A percentile compares a stretch with the other conserved stretches of the same genome.
phyloP scores from a whole-genome alignment of 805 yeast genomes.

The Saccharomycopsis olivae region DNA sequence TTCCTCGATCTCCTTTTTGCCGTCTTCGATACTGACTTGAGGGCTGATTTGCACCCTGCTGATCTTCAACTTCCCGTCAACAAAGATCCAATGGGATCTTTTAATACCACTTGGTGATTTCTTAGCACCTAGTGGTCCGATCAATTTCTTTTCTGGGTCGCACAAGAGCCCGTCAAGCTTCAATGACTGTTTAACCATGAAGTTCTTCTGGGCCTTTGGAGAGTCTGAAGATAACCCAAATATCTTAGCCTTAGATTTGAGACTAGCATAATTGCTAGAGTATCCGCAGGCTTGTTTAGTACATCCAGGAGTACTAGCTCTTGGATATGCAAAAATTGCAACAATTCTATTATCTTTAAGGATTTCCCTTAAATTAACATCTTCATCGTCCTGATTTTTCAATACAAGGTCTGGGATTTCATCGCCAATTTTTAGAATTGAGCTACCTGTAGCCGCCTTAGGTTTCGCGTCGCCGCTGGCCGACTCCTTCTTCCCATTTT shows the following conservation, averaged over 20 bases:
- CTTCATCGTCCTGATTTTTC: constrained; percentile 59
- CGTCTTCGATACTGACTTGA: constrained; percentile 48
- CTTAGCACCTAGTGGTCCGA: constrained; percentile 72
- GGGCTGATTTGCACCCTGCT: constrained; percentile 36
- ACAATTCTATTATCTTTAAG: constrained; percentile 34
- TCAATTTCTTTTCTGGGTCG: constrained; percentile 63
- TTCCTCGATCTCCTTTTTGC: constrained; percentile 43
- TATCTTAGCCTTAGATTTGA: constrained; percentile 47
- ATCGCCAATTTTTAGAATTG: constrained; percentile 42
- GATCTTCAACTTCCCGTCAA: constrained; percentile 52
- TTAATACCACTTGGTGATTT: constrained; percentile 66
- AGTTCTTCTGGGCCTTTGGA: constrained; percentile 67
- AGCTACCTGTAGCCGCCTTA: background rate
- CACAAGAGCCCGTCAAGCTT: constrained; percentile 57
- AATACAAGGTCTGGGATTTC: constrained; percentile 54
- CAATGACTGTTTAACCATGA: constrained; percentile 61
- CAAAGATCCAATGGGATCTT: constrained; percentile 89
- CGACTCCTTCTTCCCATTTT: background rate
- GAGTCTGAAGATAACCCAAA: constrained; percentile 79
- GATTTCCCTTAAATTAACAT: constrained; percentile 37
- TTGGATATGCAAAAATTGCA: constrained; percentile 71
- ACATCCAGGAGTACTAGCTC: constrained; percentile 93
- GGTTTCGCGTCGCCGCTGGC: background rate
- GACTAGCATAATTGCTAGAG: constrained; percentile 49
- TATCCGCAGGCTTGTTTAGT: constrained; percentile 91